phyloP scores from a whole-genome alignment of 768 basidiomycete species.

The Mycena maculata region DNA sequence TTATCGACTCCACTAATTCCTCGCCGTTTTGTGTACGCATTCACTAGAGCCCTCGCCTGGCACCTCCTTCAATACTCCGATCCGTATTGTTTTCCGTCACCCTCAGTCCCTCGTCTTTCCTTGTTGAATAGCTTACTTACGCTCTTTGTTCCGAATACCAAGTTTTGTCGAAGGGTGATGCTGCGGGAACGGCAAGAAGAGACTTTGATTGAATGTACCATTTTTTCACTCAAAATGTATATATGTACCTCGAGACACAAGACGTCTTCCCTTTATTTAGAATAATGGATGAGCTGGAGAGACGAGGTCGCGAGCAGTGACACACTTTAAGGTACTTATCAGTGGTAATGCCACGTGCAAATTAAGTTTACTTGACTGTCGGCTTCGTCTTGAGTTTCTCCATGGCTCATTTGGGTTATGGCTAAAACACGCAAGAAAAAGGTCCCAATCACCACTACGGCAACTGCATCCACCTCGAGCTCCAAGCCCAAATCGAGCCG shows the following conservation, averaged over 20 bases:
- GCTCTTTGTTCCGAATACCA: constrained; percentile 35
- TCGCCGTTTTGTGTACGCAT: constrained; percentile 5
- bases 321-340: too few relatives aligned
- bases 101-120: constrained; percentile 4
- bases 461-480: constrained; percentile 47
- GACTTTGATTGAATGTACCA: constrained; percentile 28
- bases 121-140: constrained; percentile 32
- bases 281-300: too few relatives aligned
- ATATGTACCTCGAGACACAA: not conserved
- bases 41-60: constrained; percentile 20
- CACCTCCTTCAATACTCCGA: constrained; percentile 15
- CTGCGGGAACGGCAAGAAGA: constrained; percentile 30
- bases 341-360: too few relatives aligned
- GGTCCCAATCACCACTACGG: constrained; percentile 52
- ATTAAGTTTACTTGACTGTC: too few relatives aligned
- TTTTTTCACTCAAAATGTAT: constrained; percentile 12
- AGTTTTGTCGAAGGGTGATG: constrained; percentile 34
- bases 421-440: constrained; percentile 58
- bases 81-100: constrained; percentile 17
- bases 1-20: constrained; percentile 20
- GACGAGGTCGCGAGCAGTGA: too few relatives aligned
- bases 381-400: too few relatives aligned
- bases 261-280: not conserved
- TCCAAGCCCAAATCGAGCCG: constrained; percentile 72
- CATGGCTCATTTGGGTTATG: constrained; percentile 43